Percentiles rank a stretch among this genome's conserved stretches.
Evolutionary conservation across 2,329 filamentous ascomycete species (phyloP).

Genomic region (Albophoma yamanashiensis): DNA sequence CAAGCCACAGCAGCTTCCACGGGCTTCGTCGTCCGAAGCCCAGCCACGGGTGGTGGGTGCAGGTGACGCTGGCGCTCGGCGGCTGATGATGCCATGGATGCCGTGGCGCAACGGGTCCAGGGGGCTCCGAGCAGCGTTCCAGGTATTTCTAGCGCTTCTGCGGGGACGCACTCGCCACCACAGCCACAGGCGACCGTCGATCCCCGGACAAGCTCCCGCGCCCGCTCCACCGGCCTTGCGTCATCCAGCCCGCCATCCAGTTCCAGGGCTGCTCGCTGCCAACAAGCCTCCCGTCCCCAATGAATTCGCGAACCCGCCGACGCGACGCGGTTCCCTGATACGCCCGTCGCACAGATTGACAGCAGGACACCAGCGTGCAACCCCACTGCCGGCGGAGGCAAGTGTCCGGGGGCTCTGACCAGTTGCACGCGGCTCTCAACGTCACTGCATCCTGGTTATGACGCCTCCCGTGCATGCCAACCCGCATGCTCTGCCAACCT

Average conservation of each 20-base stretch:
- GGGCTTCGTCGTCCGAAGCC: background rate
- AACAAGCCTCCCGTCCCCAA: background rate
- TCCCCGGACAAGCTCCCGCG: background rate
- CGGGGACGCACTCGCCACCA: constrained; percentile 2
- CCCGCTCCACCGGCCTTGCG: background rate
- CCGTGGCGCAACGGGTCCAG: background rate
- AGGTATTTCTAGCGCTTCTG: no score
- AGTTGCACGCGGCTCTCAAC: background rate
- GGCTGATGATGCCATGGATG: background rate
- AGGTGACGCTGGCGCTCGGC: background rate
- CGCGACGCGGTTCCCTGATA: background rate
- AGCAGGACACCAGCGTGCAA: background rate
- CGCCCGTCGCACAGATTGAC: background rate
- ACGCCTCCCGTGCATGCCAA: background rate
- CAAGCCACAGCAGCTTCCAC: background rate
- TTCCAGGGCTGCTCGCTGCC: background rate
- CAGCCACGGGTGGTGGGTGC: background rate
- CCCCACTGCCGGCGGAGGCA: background rate
- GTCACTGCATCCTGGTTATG: constrained; percentile 1
- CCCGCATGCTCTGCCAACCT: background rate
- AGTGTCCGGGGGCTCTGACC: constrained; percentile 2
- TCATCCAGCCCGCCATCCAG: background rate
- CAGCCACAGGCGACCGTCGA: background rate
- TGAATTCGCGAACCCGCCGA: background rate
- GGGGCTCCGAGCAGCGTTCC: no score